These are phyloP conservation scores for Fusarium oligoseptatum DNA, from an alignment of 2,329 filamentous ascomycete species.

Conservation along the genomic window DNA sequence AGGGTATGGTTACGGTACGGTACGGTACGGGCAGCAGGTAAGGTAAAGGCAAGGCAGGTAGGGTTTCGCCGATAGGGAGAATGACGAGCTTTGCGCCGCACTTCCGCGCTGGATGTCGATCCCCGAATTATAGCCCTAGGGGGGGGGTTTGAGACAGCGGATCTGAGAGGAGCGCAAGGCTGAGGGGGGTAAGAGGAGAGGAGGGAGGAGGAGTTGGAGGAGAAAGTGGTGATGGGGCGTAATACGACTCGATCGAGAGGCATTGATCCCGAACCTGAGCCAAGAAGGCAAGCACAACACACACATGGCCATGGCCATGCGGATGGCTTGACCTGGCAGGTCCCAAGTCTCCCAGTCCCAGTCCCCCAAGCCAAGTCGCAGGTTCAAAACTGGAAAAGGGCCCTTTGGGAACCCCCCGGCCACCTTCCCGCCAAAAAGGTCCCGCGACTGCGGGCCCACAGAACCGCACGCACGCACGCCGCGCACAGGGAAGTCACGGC, in stretches of 20 bases:
- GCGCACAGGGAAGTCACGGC: slow-evolving; percentile 38
- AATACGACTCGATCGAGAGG: slow-evolving; percentile 19
- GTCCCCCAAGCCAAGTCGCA: slow-evolving; percentile 27
- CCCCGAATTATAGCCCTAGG: slow-evolving; percentile 16
- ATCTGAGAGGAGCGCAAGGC: background rate
- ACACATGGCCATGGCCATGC: slow-evolving; percentile 1
- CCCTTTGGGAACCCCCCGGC: slow-evolving; percentile 24
- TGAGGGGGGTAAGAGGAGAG: background rate
- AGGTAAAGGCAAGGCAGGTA: background rate
- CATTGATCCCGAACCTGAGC: background rate
- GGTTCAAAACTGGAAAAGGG: slow-evolving; percentile 37
- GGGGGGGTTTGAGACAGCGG: slow-evolving; percentile 6
- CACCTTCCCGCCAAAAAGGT: slow-evolving; percentile 48
- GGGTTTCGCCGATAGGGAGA: background rate
- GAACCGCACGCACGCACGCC: slow-evolving; percentile 30
- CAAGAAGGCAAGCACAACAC: slow-evolving; percentile 29
- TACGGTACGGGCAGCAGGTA: background rate
- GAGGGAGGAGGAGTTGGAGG: background rate
- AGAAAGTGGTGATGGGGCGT: slow-evolving; percentile 15
- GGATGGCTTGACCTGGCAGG: slow-evolving; percentile 36
- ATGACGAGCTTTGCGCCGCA: background rate
- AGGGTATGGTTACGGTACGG: background rate
- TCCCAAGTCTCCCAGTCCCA: background rate
- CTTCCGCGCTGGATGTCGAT: slow-evolving; percentile 39
- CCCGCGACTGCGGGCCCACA: slow-evolving; percentile 45